Conservation (phyloP, 148 eudicot genomes). For the Chenopodium album region DNA sequence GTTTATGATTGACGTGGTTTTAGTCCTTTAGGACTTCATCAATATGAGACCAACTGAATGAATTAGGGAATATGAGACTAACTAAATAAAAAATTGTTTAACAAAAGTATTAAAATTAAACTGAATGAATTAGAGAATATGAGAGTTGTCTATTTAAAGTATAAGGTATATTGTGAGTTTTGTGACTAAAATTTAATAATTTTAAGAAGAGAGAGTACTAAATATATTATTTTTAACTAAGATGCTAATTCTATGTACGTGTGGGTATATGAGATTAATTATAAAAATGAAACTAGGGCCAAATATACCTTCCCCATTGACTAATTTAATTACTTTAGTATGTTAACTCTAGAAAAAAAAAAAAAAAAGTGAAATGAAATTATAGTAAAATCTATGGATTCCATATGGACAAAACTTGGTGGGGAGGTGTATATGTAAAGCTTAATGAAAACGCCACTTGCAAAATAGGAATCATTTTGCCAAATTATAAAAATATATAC, state of each 20-base stretch:
- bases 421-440: conserved; percentile 31
- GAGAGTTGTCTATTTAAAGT: too few species aligned
- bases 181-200: too few species aligned
- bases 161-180: too few species aligned
- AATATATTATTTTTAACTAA: background rate
- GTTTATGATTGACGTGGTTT: too few species aligned
- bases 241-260: conserved; percentile 20
- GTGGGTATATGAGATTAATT: conserved; percentile 4
- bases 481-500: background rate
- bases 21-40: too few species aligned
- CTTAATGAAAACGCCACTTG: conserved; percentile 33
- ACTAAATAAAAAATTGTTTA: too few species aligned
- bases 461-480: conserved; percentile 33
- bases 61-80: too few species aligned
- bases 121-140: too few species aligned
- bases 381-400: conserved; percentile 18
- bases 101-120: too few species aligned
- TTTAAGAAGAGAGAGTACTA: too few species aligned
- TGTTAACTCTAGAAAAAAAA: background rate
- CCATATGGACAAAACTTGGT: conserved; percentile 35
- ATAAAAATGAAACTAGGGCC: background rate
- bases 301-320: background rate
- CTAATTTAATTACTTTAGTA: background rate
- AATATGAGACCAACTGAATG: too few species aligned
- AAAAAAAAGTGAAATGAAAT: background rate